Evolutionary conservation across 441 rosid genomes (phyloP), one percentile per base, ranked within the genome.

Genomic region (Kokia cookei): DNA sequence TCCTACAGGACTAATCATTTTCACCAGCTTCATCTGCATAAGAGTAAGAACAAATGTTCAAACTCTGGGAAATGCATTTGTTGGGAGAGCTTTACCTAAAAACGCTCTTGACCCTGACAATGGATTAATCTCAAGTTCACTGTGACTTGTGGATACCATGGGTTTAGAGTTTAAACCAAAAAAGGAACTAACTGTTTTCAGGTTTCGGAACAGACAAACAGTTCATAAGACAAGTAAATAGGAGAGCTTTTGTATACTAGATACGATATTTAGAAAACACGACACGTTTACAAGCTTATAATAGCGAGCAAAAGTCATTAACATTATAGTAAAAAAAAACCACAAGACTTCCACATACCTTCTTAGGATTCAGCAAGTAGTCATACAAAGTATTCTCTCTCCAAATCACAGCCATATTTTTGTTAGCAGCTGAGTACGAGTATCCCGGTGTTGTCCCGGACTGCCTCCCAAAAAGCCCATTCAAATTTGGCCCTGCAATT

Each of bases 341-440:
- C 13, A 6, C 27, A 35, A 15, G 37, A 51, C 2, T 10, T 14
- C 14, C 42, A 2, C 22, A 3, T 63, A 89, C 93, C 91, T 89
- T 87, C 87, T 89, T 89, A 0, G 90, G 93, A 75, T 89, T 87
- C 53, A 89, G 87, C 82, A 89, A 84, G 82, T 89, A 87, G 61
- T 90, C 90, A 37, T 90, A 88, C 69, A 88, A 80, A 19, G 90
- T 86, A 65, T 88, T 85, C 83, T 90, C 92, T 57, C 77, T 88
- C 94, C 92, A 90, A 11, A 0, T 81, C 9, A 90, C 92, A 42
- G 92, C 89, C 92, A 80, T 90, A 60, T 76, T 86, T 78, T 90
- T 90, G 81, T 88, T 88, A 24, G 94, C 87, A 76, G 94, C 84
- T 6, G 94, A 90, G 67, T 90, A 90, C 32, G 94, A 90, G 74